phyloP scores from a whole-genome alignment of 2,329 filamentous ascomycete genomes.

The Hymenoscyphus occultus region DNA sequence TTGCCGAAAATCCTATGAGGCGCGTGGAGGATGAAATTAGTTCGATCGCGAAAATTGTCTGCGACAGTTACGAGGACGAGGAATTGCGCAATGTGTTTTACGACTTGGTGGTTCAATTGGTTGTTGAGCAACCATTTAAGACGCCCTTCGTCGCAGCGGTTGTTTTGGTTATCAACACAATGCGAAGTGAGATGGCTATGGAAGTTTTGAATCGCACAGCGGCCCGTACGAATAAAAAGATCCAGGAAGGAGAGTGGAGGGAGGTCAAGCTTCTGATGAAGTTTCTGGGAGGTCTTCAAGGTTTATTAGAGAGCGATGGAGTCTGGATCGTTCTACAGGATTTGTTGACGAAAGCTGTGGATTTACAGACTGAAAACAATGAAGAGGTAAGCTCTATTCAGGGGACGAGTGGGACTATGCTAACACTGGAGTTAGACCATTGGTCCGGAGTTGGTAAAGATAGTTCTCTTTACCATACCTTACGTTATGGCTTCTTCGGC shows the following conservation, averaged over 20 bases:
- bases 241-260: constrained; percentile 77
- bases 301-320: constrained; percentile 76
- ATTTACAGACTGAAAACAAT: constrained; percentile 86
- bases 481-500: constrained; percentile 79
- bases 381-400: constrained; percentile 70
- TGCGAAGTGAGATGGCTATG: constrained; percentile 70
- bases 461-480: constrained; percentile 90
- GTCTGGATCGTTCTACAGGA: constrained; percentile 83
- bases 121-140: constrained; percentile 91
- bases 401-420: constrained; percentile 1
- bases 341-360: constrained; percentile 86
- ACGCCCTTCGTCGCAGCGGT: constrained; percentile 91
- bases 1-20: constrained; percentile 78
- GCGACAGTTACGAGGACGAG: constrained; percentile 82
- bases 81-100: constrained; percentile 72
- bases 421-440: constrained; percentile 48
- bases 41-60: constrained; percentile 70
- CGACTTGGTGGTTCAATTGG: constrained; percentile 70
- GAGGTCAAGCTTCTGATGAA: constrained; percentile 87
- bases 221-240: constrained; percentile 60
- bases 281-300: constrained; percentile 83
- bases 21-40: constrained; percentile 76
- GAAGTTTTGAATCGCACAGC: constrained; percentile 66
- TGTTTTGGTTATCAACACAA: constrained; percentile 73
- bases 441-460: constrained; percentile 87